Percentiles rank a stretch among this genome's conserved stretches.
phyloP scores from a whole-genome alignment of 768 basidiomycete genomes.

The Pleurotus pulmonarius region DNA sequence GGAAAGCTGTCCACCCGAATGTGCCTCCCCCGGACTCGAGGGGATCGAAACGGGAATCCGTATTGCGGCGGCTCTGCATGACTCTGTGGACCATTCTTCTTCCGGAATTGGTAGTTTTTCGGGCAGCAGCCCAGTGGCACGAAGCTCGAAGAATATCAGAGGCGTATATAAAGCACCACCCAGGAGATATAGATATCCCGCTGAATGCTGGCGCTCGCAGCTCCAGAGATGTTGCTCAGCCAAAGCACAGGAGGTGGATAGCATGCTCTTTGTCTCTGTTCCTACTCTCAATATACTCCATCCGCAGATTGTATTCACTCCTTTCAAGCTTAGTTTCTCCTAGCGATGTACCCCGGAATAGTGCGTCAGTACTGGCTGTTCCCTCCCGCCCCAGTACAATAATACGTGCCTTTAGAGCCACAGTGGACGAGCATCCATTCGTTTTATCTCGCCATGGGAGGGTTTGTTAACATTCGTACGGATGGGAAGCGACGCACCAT shows the following conservation, averaged over 20 bases:
- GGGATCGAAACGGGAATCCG: neutral
- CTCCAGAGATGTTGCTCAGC: neutral
- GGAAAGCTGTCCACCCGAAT: conserved; percentile 22
- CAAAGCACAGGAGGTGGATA: no score
- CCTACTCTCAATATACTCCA: no score
- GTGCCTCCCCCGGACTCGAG: conserved; percentile 10
- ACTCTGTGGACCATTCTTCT: conserved; percentile 16
- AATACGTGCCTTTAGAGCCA: neutral
- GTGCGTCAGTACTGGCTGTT: no score
- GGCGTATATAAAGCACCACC: neutral
- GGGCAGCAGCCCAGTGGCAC: conserved; percentile 17
- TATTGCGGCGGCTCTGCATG: neutral
- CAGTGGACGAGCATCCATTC: neutral
- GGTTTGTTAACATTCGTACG: neutral
- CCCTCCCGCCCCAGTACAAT: neutral
- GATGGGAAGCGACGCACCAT: neutral
- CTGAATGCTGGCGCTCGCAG: neutral
- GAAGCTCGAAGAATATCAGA: conserved; percentile 4
- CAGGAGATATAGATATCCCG: neutral
- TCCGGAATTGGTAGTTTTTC: conserved; percentile 18
- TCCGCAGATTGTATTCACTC: no score
- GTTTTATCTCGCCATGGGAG: neutral
- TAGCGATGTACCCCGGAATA: no score
- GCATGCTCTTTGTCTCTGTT: no score
- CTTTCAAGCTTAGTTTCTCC: no score